phyloP scores from a whole-genome alignment of 768 basidiomycete genomes.

The Cystofilobasidium capitatum region DNA sequence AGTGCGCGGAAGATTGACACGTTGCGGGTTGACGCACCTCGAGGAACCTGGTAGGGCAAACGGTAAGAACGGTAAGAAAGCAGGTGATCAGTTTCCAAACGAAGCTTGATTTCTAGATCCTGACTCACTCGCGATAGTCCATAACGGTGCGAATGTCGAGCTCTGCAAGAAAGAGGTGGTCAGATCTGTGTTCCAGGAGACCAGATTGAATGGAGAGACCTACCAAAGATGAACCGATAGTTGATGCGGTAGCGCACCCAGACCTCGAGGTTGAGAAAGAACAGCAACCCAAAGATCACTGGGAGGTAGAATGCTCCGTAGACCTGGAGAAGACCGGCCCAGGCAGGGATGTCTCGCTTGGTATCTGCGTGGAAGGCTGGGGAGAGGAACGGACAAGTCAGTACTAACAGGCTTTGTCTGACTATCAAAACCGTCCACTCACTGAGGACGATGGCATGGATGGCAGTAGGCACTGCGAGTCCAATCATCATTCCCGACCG shows the following conservation, averaged over 20 bases:
- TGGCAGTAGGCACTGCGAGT: constrained; percentile 57
- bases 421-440: constrained; percentile 30
- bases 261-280: constrained; percentile 72
- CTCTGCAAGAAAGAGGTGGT: constrained; percentile 43
- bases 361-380: constrained; percentile 53
- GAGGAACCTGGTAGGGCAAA: constrained; percentile 33
- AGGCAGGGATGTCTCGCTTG: constrained; percentile 52
- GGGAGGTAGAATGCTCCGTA: constrained; percentile 70
- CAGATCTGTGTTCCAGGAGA: neutral
- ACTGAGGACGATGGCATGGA: constrained; percentile 58
- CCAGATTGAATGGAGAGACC: constrained; percentile 31
- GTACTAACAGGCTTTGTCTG: neutral
- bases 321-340: constrained; percentile 58
- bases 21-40: too few species aligned
- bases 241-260: constrained; percentile 70
- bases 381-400: neutral
- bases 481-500: constrained; percentile 66
- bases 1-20: too few species aligned
- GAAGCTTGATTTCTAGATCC: neutral
- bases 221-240: constrained; percentile 85
- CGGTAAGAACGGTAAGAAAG: neutral
- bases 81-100: neutral
- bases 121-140: constrained; percentile 61
- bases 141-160: constrained; percentile 60
- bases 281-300: constrained; percentile 59